Base-by-base conservation (phyloP, 371 early-diverging fungal genomes). In the Parasitella parasitica region DNA sequence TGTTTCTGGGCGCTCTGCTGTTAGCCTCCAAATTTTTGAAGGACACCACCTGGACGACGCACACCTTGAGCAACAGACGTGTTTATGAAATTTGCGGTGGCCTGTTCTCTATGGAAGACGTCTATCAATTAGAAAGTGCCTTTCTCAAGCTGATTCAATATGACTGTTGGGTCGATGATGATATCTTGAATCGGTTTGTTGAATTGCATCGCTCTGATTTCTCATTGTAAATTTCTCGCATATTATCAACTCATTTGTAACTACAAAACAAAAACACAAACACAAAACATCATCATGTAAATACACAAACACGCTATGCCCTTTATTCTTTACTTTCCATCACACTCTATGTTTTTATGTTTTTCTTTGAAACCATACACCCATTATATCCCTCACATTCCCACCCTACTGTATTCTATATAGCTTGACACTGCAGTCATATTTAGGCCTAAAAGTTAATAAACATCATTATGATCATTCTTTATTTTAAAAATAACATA, bases 1-100 rank as follows among this genome's bases (percentile, higher is more conserved):
- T 92, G 83, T 89, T 91, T 77, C 73, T 91, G n/a, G 91, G 87
- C 11, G 84, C 91, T 0, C 64, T 92, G 4, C 77, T 92, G 30
- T 61, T 86, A 30, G 92, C 91, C 5, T 89, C 88, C 36, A 92
- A 93, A 70, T 89, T 89, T 59, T 76, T 89, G 48, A 82, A 82
- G 59, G 91, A 91, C 62, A 77, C 83, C 46, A 75, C 85, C 34
- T 90, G 87, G 77, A 83, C 88, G n/a, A 82, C 59, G 6, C 16
- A 51, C 1, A 60, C 74, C 3, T 35, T 77, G 13, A 75, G 64
- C 5, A 77, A 77, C 34, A 52, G 71, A 32, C 71, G 71, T 5
- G 50, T 80, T 8, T 70, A 67, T 54, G 72, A 75, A 27, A 67
- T 80, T 26, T 77, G 77, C 34, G 59, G 63, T 28, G 77, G 77